Evolutionary conservation across 163 green algal genomes (phyloP).

Genomic region (Trebouxiophyceae sp.): DNA sequence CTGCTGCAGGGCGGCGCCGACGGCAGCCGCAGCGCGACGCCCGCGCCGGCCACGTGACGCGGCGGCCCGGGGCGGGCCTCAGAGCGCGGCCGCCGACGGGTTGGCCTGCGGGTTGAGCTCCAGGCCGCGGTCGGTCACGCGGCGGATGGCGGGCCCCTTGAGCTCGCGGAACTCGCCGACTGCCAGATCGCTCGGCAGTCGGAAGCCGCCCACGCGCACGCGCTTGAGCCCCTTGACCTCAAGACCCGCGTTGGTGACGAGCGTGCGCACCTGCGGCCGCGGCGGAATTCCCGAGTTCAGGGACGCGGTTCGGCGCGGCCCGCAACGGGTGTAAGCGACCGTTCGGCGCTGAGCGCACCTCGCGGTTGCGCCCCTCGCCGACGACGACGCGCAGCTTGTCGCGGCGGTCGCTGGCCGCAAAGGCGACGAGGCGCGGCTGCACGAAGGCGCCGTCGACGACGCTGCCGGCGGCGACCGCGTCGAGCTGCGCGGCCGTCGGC

Average conservation of each 20-base stretch:
- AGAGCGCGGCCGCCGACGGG: too few species aligned
- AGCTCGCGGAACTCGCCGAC: constrained; percentile 50
- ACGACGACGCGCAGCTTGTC: constrained; percentile 56
- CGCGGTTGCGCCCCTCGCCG: constrained; percentile 69
- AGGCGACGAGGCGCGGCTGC: constrained; percentile 25
- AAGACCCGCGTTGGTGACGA: constrained; percentile 62
- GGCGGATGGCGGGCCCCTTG: constrained; percentile 23
- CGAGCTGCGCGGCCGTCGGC: constrained; percentile 36
- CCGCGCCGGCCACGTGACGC: too few species aligned
- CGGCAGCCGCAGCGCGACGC: too few species aligned
- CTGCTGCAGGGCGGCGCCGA: too few species aligned
- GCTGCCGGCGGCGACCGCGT: constrained; percentile 26
- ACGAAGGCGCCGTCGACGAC: constrained; percentile 32
- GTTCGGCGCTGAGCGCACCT: too few species aligned
- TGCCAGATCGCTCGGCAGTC: constrained; percentile 52
- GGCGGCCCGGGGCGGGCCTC: too few species aligned
- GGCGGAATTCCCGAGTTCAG: too few species aligned
- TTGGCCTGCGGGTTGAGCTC: constrained; percentile 19
- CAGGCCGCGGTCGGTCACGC: constrained; percentile 28
- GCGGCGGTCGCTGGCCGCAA: constrained; percentile 10
- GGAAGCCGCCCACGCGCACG: constrained; percentile 70
- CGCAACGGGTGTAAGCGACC: too few species aligned
- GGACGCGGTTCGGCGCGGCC: too few species aligned
- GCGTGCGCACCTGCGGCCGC: constrained; percentile 57
- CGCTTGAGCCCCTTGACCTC: constrained; percentile 68